Evolutionary conservation across 208 protist genomes (phyloP).

Genomic region (Acanthamoeba triangularis): DNA sequence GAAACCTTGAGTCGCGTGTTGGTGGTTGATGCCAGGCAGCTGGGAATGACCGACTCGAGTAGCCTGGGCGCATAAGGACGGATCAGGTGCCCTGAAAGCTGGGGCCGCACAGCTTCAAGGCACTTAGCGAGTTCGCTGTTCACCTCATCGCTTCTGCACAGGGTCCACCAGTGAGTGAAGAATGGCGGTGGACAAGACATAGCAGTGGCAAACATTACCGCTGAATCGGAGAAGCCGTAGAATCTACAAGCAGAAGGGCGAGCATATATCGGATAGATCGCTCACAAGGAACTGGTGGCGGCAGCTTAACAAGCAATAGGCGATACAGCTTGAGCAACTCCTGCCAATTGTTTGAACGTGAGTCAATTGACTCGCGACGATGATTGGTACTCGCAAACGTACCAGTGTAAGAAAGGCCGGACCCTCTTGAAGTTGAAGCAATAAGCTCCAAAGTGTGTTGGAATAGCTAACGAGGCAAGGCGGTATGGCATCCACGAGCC

Average conservation of each 20-base stretch:
- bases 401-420: conserved; percentile 14
- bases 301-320: conserved; percentile 24
- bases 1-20: neutral
- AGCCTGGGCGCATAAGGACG: conserved; percentile 22
- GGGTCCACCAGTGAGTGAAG: neutral
- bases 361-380: neutral
- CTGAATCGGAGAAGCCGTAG: neutral
- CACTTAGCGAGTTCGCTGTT: neutral
- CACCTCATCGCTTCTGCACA: conserved; percentile 14
- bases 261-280: conserved; percentile 33
- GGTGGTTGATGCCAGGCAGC: neutral
- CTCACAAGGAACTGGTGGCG: conserved; percentile 10
- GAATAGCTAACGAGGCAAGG: neutral
- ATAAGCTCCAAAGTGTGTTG: neutral
- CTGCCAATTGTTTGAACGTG: neutral
- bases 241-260: neutral
- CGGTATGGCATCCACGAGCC: conserved; percentile 13
- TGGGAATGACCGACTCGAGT: neutral
- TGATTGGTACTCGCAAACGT: neutral
- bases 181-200: neutral
- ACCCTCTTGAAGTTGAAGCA: conserved; percentile 17
- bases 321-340: conserved; percentile 18
- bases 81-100: neutral
- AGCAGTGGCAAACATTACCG: neutral
- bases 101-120: conserved; percentile 5